Conservation (phyloP, 495 filamentous ascomycete species). For the Hypoxylon lienhwacheense region DNA sequence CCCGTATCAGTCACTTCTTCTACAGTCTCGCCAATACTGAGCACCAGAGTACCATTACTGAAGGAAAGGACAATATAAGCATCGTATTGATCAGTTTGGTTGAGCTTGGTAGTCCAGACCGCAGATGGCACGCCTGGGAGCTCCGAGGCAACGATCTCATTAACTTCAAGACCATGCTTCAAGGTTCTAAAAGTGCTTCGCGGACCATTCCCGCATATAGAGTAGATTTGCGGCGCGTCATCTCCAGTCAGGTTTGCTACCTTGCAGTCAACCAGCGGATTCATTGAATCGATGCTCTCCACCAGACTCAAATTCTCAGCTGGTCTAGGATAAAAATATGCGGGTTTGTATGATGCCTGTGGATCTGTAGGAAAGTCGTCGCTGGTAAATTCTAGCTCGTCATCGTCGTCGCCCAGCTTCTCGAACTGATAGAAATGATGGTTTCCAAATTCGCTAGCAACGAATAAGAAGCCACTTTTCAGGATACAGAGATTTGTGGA, state of each 20-base stretch:
- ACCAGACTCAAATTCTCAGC: slow-evolving; percentile 82
- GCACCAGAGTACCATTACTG: slow-evolving; percentile 72
- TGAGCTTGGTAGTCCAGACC: slow-evolving; percentile 94
- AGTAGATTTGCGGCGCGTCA: slow-evolving; percentile 95
- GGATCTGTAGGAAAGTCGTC: slow-evolving; percentile 78
- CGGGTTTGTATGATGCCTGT: slow-evolving; percentile 64
- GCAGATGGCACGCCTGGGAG: slow-evolving; percentile 81
- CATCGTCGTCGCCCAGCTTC: slow-evolving; percentile 94
- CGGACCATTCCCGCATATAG: slow-evolving; percentile 83
- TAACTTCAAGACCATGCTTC: slow-evolving; percentile 89
- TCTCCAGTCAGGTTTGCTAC: slow-evolving; percentile 85
- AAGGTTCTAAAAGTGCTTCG: slow-evolving; percentile 86
- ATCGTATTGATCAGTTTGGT: slow-evolving; percentile 81
- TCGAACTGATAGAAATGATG: slow-evolving; percentile 97
- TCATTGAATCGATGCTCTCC: slow-evolving; percentile 85
- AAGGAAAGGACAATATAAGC: slow-evolving; percentile 72
- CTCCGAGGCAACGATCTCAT: slow-evolving; percentile 90
- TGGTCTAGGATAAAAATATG: slow-evolving; percentile 80
- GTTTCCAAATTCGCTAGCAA: slow-evolving; percentile 89
- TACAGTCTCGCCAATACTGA: slow-evolving; percentile 94
- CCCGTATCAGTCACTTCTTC: slow-evolving; percentile 93
- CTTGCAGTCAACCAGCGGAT: slow-evolving; percentile 86
- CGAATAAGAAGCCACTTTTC: slow-evolving; percentile 94
- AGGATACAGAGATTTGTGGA: slow-evolving; percentile 85
- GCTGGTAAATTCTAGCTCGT: slow-evolving; percentile 82